These are phyloP conservation scores for Cyclostephanos tholiformis DNA, from an alignment of 108 stramenopile species.

Conservation along the genomic window DNA sequence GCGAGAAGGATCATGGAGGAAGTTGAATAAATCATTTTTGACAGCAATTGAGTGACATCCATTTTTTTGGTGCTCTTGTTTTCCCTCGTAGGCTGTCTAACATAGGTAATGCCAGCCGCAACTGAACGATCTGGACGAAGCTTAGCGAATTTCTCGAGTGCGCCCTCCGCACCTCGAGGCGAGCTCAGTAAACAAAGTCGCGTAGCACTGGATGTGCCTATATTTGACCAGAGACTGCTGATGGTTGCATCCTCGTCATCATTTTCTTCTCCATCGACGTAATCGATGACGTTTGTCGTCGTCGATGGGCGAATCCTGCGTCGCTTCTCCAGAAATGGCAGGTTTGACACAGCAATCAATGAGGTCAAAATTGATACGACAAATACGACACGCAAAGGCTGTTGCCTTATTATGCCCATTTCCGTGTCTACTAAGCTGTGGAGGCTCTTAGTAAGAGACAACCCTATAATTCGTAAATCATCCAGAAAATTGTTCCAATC, in stretches of 20 bases:
- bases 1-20: conserved; percentile 36
- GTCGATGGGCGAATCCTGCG: conserved; percentile 24
- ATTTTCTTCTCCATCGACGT: conserved; percentile 53
- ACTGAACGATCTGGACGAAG: conserved; percentile 43
- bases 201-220: conserved; percentile 78
- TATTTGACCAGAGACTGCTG: conserved; percentile 52
- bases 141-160: conserved; percentile 54
- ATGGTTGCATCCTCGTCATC: conserved; percentile 30
- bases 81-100: conserved; percentile 4
- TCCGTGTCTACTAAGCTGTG: conserved; percentile 35
- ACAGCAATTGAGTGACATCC: conserved; percentile 22
- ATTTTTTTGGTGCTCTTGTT: conserved; percentile 22
- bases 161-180: conserved; percentile 63
- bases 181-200: conserved; percentile 65
- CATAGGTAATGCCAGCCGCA: conserved; percentile 24
- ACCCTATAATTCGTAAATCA: conserved; percentile 26
- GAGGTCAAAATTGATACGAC: conserved; percentile 58
- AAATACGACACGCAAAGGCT: conserved; percentile 65
- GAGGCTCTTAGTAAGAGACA: conserved; percentile 28
- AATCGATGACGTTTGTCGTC: neutral
- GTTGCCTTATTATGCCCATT: conserved; percentile 36
- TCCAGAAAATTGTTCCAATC: conserved; percentile 43
- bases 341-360: conserved; percentile 49
- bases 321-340: conserved; percentile 61
- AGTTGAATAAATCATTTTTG: conserved; percentile 46